phyloP scores from a whole-genome alignment of 108 stramenopile genomes.

The Pseudonitzschia delicatissima region DNA sequence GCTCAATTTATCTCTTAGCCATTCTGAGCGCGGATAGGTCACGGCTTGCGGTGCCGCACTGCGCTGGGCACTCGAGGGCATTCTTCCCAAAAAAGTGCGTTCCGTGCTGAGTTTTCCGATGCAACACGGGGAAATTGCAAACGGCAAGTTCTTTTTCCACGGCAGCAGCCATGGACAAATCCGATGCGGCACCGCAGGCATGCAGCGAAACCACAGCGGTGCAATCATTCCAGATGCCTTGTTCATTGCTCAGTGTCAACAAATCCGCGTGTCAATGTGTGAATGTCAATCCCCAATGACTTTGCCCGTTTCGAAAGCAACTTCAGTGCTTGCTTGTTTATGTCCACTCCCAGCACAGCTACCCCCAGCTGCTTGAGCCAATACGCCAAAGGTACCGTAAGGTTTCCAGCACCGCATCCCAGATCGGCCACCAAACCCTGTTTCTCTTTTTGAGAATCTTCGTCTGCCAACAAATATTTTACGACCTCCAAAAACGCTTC shows the following conservation, averaged over 20 bases:
- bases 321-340: background rate
- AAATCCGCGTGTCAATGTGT: slow-evolving; percentile 16
- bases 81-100: background rate
- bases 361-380: background rate
- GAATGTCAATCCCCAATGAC: background rate
- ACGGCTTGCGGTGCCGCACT: background rate
- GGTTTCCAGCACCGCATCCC: slow-evolving; percentile 22
- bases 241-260: background rate
- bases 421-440: slow-evolving; percentile 5
- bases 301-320: slow-evolving; percentile 9
- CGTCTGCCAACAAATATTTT: background rate
- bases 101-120: slow-evolving; percentile 4
- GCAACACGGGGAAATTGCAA: slow-evolving; percentile 22
- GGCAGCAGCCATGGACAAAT: slow-evolving; percentile 13
- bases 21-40: slow-evolving; percentile 10
- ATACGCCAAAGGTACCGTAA: slow-evolving; percentile 12
- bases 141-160: background rate
- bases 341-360: slow-evolving; percentile 7
- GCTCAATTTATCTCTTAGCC: background rate
- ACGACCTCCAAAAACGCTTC: slow-evolving; percentile 7
- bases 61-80: background rate
- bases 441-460: background rate
- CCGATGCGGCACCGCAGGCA: slow-evolving; percentile 26
- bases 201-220: slow-evolving; percentile 15
- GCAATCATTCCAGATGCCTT: background rate